Conservation (phyloP, 352 stramenopile species). For the Globisporangium paddicum region DNA sequence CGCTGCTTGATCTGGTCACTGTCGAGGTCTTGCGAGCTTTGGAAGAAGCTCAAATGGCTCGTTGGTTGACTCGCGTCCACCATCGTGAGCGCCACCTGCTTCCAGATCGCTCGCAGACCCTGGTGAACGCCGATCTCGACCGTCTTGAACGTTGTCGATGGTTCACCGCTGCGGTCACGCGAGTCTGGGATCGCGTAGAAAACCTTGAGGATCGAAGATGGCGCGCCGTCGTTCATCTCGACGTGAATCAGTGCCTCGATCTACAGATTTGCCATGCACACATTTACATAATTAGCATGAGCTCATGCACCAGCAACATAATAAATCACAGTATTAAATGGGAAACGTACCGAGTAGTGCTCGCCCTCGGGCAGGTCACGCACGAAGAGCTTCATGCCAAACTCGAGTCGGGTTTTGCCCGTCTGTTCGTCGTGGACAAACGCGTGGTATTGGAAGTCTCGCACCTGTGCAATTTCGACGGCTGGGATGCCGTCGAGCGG, state of each 20-base stretch:
- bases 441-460: constrained; percentile 61
- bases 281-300: not conserved
- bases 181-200: constrained; percentile 29
- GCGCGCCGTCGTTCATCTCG: constrained; percentile 25
- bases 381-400: constrained; percentile 64
- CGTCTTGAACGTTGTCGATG: constrained; percentile 19
- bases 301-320: not conserved
- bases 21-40: constrained; percentile 13
- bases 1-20: constrained; percentile 25
- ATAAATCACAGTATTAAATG: not conserved
- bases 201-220: constrained; percentile 32
- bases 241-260: constrained; percentile 41
- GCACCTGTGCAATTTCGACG: constrained; percentile 37
- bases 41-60: constrained; percentile 15
- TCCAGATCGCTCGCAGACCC: constrained; percentile 53
- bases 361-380: constrained; percentile 45
- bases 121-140: constrained; percentile 37
- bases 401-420: constrained; percentile 42
- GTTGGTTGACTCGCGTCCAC: constrained; percentile 29
- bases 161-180: not conserved
- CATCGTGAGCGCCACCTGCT: constrained; percentile 39
- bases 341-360: constrained; percentile 47
- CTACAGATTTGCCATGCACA: constrained; percentile 19
- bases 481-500: constrained; percentile 38
- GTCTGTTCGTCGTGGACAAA: constrained; percentile 22